Percentiles rank a stretch among this genome's conserved stretches.
Evolutionary conservation across 345 rosid genomes (phyloP).

Genomic region (Euphorbia pulcherrima): DNA sequence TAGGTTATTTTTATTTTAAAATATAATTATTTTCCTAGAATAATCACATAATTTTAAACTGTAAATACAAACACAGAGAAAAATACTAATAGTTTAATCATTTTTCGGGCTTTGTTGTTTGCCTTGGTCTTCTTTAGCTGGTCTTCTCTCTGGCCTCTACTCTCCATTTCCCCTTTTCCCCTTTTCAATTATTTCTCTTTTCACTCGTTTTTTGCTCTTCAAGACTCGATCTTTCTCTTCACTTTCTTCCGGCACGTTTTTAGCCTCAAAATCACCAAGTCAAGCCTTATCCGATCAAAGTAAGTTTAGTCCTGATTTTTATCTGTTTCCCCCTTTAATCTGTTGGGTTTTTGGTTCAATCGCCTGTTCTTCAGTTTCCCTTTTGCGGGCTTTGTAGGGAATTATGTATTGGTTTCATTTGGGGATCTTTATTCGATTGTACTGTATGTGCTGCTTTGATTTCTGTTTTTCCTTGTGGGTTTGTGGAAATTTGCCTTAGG

Average conservation of each 20-base stretch:
- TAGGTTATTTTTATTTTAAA: too few relatives aligned
- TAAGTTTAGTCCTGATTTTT: not conserved
- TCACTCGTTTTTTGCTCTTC: not conserved
- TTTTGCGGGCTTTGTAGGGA: not conserved
- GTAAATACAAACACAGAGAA: too few relatives aligned
- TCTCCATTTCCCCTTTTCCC: not conserved
- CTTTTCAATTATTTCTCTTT: not conserved
- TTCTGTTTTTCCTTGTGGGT: not conserved
- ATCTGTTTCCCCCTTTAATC: not conserved
- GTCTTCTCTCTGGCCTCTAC: not conserved
- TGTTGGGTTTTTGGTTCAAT: not conserved
- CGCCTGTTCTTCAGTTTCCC: not conserved
- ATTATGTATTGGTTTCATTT: not conserved
- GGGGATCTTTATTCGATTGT: not conserved
- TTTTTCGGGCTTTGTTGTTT: too few relatives aligned
- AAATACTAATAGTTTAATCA: too few relatives aligned
- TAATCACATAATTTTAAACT: too few relatives aligned
- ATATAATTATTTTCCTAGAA: too few relatives aligned
- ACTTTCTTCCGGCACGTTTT: not conserved
- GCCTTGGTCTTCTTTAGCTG: not conserved
- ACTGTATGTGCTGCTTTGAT: not conserved
- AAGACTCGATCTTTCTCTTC: constrained; percentile 9
- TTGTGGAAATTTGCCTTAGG: not conserved
- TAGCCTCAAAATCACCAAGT: not conserved
- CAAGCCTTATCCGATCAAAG: not conserved